Evolutionary conservation across 2,329 filamentous ascomycete species (phyloP), one percentile per base, ranked within the genome.

Genomic region (Clarireedia monteithiana): DNA sequence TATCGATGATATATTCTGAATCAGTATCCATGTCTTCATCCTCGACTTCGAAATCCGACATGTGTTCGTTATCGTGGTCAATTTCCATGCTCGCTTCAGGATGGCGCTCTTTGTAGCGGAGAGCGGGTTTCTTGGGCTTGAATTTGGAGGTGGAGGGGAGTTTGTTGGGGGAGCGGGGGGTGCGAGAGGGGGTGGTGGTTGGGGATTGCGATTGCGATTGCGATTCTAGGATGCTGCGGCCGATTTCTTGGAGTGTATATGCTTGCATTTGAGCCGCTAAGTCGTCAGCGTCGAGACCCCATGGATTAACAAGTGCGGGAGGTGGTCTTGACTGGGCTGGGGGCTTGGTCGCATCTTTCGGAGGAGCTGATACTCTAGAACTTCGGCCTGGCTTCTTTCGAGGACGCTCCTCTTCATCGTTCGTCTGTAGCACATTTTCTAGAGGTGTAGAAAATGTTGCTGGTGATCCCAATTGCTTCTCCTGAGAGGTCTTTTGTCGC

Each of bases 1-100:
- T 84, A 58, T 85, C 83, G 45, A 83, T 78, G 27, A 86, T 74
- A 71, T 84, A 86, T 52, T 85, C 81, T 3, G 75, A 75, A 17
- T 80, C 79, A 56, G 77, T 70, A 7, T 70, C 68, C 1, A 71
- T 70, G 14, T 79, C 77, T 17, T 72, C 73, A 14, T 67, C 71
- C 23, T 69, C 72, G 64, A 72, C 70, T 27, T 67, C 67, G 50
- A 68, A 67, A 61, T 62, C 67, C 15, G 70, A 47, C 10, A 7
- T 27, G 5, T 27, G 26, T 27, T 7, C 26, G 7, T 27, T 7
- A 6, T 27, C 27, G 27, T 50, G 2, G 14, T 59, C 55, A 7
- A 53, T n/a, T 63, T 40, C 51, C 6, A 56, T 61, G 36, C 47
- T 57, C 40, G 66, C 55, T 36, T 77, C 73, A 0, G 80, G 79